Evolutionary conservation across 2,329 filamentous ascomycete species (phyloP).

Genomic region (Neofusicoccum parvum): DNA sequence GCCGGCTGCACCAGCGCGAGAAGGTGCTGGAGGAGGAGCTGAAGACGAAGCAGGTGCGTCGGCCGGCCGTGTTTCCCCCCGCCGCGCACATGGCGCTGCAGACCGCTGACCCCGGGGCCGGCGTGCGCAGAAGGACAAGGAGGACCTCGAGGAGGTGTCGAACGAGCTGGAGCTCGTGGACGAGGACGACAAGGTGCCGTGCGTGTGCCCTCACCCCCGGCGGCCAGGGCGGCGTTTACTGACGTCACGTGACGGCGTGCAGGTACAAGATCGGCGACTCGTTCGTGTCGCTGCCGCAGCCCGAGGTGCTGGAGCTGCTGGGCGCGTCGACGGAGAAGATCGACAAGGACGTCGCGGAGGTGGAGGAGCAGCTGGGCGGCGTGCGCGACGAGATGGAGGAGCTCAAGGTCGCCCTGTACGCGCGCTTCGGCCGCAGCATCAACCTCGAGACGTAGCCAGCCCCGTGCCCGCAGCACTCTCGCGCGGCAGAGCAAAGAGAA

Average conservation of each 20-base stretch:
- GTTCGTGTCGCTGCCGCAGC: constrained; percentile 83
- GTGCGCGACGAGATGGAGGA: constrained; percentile 85
- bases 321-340: constrained; percentile 69
- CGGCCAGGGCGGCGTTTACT: too few species aligned
- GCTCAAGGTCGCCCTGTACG: constrained; percentile 90
- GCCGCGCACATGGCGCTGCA: not conserved
- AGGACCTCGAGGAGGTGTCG: constrained; percentile 91
- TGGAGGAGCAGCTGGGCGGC: constrained; percentile 75
- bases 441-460: constrained; percentile 79
- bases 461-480: not conserved
- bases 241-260: constrained; percentile 21
- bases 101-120: not conserved
- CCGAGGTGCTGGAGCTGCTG: constrained; percentile 86
- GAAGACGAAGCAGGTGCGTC: constrained; percentile 71
- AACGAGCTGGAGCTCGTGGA: constrained; percentile 92
- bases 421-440: constrained; percentile 93
- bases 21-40: constrained; percentile 77
- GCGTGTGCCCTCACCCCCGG: constrained; percentile 40
- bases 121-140: constrained; percentile 82
- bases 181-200: constrained; percentile 93
- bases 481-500: not conserved
- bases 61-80: not conserved
- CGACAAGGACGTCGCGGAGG: constrained; percentile 71
- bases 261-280: constrained; percentile 97
- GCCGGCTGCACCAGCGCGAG: constrained; percentile 87